phyloP scores from a whole-genome alignment of 2,329 filamentous ascomycete genomes.

The Truncatella angustata region DNA sequence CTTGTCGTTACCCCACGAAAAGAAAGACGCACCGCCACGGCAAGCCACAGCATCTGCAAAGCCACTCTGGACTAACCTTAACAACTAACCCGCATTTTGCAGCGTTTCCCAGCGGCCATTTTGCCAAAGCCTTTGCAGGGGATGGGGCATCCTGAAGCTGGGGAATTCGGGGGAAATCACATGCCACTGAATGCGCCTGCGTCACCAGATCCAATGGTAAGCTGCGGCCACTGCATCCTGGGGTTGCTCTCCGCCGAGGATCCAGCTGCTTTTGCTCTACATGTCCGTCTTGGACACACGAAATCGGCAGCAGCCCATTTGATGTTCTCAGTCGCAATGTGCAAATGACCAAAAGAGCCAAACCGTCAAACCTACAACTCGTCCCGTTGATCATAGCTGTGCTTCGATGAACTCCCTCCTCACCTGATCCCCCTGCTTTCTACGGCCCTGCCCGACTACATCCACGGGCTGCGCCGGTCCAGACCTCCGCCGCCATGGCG shows the following conservation, averaged over 20 bases:
- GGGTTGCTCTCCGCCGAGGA: slow-evolving; percentile 9
- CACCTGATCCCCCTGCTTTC: neutral
- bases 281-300: neutral
- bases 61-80: no score
- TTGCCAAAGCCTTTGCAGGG: neutral
- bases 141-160: neutral
- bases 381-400: neutral
- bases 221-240: neutral
- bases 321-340: no score
- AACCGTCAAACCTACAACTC: no score
- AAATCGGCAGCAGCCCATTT: no score
- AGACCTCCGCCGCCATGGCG: slow-evolving; percentile 56
- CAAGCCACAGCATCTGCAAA: neutral
- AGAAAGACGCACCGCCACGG: slow-evolving; percentile 3
- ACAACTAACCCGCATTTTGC: neutral
- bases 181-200: slow-evolving; percentile 11
- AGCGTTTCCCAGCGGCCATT: no score
- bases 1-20: neutral
- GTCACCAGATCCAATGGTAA: slow-evolving; percentile 7
- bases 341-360: no score
- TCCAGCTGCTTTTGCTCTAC: neutral
- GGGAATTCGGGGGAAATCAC: slow-evolving; percentile 12
- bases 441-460: neutral
- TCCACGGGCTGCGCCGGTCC: neutral
- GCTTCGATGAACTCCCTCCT: neutral